Evolutionary conservation across 176 grass and related monocot genomes (phyloP), one percentile per base, ranked within the genome.

Genomic region (Puya raimondii): DNA sequence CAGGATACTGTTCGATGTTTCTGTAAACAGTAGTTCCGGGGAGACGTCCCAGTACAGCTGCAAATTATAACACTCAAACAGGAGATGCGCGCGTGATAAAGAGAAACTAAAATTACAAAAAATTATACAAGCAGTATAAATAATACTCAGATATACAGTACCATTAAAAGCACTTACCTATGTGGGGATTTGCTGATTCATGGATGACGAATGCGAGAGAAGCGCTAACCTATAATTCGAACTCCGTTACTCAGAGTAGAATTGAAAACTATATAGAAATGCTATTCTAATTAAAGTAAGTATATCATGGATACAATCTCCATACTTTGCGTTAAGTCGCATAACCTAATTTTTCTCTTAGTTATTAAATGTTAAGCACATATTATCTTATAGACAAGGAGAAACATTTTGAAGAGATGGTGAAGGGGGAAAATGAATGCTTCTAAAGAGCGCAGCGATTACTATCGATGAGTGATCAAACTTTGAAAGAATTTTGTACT

Each of bases 171-270:
- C 51, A 77, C 75, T 77, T 53, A 77, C 75, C 75, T 12, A 69
- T 63, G 47, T 77, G 75, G 47, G 75, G 75, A 70, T 77, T 77
- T 59, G 75, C 75, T 27, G 75, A 77, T 77, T 77, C 75, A 77
- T 77, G 42, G 51, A 77, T 77, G n/a, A 77, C 75, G 27, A 77
- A 77, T 77, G 75, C 75, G 69, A 77, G 75, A 16, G 75, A 77
- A 52, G 67, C 53, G 50, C 52, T 51, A 50, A 77, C 75, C 75
- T 77, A 16, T 42, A 69, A 58, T 68, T 23, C 48, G 8, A 69
- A 18, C 56, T 22, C n/a, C 21, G 10, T 10, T n/a, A 61, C 6
- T 61, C 56, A 61, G 56, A 20, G 2, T 61, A 18, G n/a, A 61
- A 61, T 22, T 61, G 56, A 8, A 9, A 22, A 61, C 16, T 59